A percentile compares a stretch with the other conserved stretches of the same genome.
Evolutionary conservation across 139 green algal species (phyloP).

Genomic region (Chlorella vulgaris): DNA sequence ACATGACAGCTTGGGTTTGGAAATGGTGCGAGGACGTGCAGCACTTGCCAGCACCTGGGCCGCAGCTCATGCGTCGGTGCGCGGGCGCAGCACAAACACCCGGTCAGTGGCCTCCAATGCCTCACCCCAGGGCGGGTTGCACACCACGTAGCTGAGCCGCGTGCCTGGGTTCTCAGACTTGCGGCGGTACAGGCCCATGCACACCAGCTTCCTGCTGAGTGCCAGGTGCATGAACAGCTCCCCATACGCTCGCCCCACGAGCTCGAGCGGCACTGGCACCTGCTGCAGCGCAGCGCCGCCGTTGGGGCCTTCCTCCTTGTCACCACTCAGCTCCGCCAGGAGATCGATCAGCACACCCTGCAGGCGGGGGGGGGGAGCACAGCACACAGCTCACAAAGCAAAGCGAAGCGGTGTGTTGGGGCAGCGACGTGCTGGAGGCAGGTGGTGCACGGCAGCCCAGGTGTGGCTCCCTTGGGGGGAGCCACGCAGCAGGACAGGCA

Average conservation of each 20-base stretch:
- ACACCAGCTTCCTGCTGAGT: constrained; percentile 44
- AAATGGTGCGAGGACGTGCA: no score
- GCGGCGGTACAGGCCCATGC: constrained; percentile 68
- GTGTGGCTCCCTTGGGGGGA: no score
- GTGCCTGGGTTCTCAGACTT: constrained; percentile 76
- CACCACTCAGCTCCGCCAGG: constrained; percentile 71
- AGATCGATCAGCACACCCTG: constrained; percentile 67
- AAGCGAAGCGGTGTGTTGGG: no score
- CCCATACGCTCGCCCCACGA: constrained; percentile 63
- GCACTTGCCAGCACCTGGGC: no score
- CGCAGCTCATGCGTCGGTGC: neutral
- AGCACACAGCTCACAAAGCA: no score
- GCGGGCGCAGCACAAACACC: constrained; percentile 70
- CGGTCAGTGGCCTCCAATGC: constrained; percentile 55
- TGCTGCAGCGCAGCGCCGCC: constrained; percentile 67
- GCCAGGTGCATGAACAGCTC: constrained; percentile 63
- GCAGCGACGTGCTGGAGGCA: no score
- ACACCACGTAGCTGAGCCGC: constrained; percentile 68
- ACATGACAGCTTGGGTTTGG: no score
- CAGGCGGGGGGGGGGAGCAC: neutral
- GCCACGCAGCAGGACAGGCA: neutral
- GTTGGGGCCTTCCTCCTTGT: constrained; percentile 49
- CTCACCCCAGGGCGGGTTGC: constrained; percentile 55
- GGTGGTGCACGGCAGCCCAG: no score
- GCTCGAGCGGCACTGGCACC: constrained; percentile 32